phyloP scores from a whole-genome alignment of 495 filamentous ascomycete species.

The Talaromyces thailandensis region DNA sequence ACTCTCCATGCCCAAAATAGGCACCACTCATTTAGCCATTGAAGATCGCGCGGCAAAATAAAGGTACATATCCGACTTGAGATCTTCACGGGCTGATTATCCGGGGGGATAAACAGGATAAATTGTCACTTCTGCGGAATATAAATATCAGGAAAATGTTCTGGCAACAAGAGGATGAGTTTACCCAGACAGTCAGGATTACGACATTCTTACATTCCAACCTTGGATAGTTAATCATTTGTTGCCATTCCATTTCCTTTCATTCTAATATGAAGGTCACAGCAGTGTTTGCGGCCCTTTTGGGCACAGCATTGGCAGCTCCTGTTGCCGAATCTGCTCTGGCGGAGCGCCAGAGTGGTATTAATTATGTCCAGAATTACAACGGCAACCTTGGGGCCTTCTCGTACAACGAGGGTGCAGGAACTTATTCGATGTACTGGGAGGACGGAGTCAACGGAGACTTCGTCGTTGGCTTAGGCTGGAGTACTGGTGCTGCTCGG shows the following conservation, averaged over 20 bases:
- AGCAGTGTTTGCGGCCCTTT: background rate
- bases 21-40: too few species aligned
- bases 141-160: background rate
- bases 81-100: too few species aligned
- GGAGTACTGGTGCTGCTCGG: conserved; percentile 43
- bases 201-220: background rate
- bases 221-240: background rate
- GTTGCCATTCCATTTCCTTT: background rate
- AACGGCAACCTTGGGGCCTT: background rate
- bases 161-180: background rate
- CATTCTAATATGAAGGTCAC: background rate
- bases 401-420: background rate
- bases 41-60: too few species aligned
- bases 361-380: background rate
- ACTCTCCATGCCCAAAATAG: too few species aligned
- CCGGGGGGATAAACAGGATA: background rate
- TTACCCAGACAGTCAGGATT: background rate
- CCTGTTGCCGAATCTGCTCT: background rate
- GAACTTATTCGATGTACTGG: background rate
- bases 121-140: background rate
- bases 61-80: too few species aligned
- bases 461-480: conserved; percentile 56
- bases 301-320: background rate
- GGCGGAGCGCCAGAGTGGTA: background rate
- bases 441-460: conserved; percentile 32